phyloP scores from a whole-genome alignment of 495 filamentous ascomycete species.

The Aspergillus indologenus region DNA sequence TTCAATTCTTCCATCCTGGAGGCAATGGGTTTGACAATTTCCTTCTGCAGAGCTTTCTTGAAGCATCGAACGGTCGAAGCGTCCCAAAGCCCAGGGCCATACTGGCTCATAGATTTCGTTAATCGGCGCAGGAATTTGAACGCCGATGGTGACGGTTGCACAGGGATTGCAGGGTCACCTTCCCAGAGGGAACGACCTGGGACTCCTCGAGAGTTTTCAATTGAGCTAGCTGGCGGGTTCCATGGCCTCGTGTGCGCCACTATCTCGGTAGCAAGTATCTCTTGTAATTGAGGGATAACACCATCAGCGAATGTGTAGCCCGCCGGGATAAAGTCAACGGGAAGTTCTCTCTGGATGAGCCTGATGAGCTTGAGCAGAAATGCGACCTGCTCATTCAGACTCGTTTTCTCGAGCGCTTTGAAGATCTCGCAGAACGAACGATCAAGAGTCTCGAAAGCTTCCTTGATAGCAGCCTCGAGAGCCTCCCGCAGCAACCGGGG shows the following conservation, averaged over 20 bases:
- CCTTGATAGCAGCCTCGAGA: slow-evolving; percentile 53
- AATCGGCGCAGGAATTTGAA: slow-evolving; percentile 73
- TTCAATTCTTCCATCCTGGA: slow-evolving; percentile 27
- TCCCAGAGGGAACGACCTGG: slow-evolving; percentile 69
- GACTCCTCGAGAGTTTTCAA: slow-evolving; percentile 20
- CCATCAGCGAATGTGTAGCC: slow-evolving; percentile 39
- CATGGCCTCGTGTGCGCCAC: slow-evolving; percentile 16
- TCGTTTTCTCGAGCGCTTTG: slow-evolving; percentile 36
- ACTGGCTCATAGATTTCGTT: slow-evolving; percentile 60
- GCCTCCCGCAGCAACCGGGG: slow-evolving; percentile 59
- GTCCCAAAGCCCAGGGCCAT: slow-evolving; percentile 82
- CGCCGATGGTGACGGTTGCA: slow-evolving; percentile 73
- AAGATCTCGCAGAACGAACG: slow-evolving; percentile 48
- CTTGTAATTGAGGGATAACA: slow-evolving; percentile 57
- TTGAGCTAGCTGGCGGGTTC: slow-evolving; percentile 6
- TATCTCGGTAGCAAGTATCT: slow-evolving; percentile 46
- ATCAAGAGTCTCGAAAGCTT: slow-evolving; percentile 60
- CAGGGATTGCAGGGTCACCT: slow-evolving; percentile 67
- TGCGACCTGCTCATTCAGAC: slow-evolving; percentile 55
- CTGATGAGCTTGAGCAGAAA: slow-evolving; percentile 76
- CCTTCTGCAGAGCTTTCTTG: slow-evolving; percentile 51
- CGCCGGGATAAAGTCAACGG: slow-evolving; percentile 38
- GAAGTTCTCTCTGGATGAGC: slow-evolving; percentile 66
- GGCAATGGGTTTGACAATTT: slow-evolving; percentile 20
- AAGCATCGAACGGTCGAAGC: slow-evolving; percentile 60